These are phyloP conservation scores for Saccharomyces pastorianus DNA, from an alignment of 1,139 yeast genomes.

Conservation along the genomic window DNA sequence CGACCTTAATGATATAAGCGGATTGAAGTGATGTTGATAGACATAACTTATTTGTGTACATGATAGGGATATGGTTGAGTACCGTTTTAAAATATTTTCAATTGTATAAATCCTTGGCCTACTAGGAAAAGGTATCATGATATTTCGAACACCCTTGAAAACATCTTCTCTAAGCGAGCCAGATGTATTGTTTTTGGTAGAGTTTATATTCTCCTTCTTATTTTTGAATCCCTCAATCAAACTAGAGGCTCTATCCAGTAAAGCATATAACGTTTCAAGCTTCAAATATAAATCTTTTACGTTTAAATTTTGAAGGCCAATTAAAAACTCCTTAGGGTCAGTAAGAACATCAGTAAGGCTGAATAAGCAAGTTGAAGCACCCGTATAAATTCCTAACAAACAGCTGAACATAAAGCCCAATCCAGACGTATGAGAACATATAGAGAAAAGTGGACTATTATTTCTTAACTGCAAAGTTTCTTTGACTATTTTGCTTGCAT, in stretches of 20 bases:
- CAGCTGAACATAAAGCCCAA: conserved; percentile 81
- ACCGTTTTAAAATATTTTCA: conserved; percentile 52
- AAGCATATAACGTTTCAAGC: conserved; percentile 55
- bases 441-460: conserved; percentile 67
- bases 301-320: conserved; percentile 65
- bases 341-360: conserved; percentile 72
- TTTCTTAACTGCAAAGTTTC: conserved; percentile 83
- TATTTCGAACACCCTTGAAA: conserved; percentile 60
- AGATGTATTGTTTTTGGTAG: conserved; percentile 8
- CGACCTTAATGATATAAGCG: conserved; percentile 69
- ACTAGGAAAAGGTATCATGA: conserved; percentile 74
- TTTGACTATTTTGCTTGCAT: conserved; percentile 80
- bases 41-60: conserved; percentile 69
- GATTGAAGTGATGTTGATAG: conserved; percentile 73
- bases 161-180: conserved; percentile 31
- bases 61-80: conserved; percentile 58
- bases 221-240: conserved; percentile 8
- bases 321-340: conserved; percentile 66
- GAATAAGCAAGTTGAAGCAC: conserved; percentile 75
- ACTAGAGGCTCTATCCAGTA: conserved; percentile 35
- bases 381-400: conserved; percentile 75
- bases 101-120: conserved; percentile 63
- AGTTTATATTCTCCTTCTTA: conserved; percentile 2
- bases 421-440: conserved; percentile 80
- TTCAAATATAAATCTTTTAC: conserved; percentile 85